Evolutionary conservation across 345 rosid species (phyloP).

Genomic region (Theobroma cacao): DNA sequence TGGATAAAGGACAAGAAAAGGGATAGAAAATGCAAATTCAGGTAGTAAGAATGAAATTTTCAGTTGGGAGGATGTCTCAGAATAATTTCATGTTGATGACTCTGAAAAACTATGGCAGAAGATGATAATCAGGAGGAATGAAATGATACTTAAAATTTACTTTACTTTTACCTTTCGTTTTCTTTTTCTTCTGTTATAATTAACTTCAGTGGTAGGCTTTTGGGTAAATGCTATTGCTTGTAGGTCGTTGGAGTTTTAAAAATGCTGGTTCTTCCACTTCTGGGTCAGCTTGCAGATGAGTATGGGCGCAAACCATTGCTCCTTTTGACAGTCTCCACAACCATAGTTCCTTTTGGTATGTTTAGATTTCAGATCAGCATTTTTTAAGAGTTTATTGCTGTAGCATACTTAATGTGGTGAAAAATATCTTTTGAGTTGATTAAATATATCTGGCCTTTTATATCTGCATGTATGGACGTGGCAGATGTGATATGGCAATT

Average conservation of each 20-base stretch:
- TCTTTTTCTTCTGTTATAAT: not conserved
- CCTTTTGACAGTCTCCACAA: constrained; percentile 40
- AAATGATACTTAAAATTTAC: not conserved
- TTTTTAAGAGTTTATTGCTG: too few species aligned
- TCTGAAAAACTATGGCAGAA: not conserved
- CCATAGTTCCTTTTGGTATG: constrained; percentile 54
- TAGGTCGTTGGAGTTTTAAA: constrained; percentile 61
- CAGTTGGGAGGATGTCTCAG: too few species aligned
- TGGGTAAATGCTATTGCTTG: not conserved
- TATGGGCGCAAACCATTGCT: constrained; percentile 55
- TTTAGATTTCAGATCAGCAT: not conserved
- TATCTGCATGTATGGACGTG: not conserved
- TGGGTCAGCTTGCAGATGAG: constrained; percentile 63
- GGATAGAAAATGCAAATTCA: not conserved
- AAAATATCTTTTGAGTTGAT: too few species aligned
- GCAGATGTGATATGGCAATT: not conserved
- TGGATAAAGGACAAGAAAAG: too few species aligned
- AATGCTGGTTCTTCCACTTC: constrained; percentile 49
- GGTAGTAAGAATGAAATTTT: not conserved
- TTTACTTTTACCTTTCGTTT: not conserved
- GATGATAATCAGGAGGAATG: not conserved
- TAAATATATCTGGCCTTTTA: too few species aligned
- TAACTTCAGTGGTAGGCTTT: not conserved
- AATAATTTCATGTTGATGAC: too few species aligned
- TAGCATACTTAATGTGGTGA: too few species aligned